Percentiles rank a stretch among this genome's conserved stretches.
These are phyloP conservation scores for Forsythia suspensa DNA, from an alignment of 257 asterid species.

Conservation along the genomic window DNA sequence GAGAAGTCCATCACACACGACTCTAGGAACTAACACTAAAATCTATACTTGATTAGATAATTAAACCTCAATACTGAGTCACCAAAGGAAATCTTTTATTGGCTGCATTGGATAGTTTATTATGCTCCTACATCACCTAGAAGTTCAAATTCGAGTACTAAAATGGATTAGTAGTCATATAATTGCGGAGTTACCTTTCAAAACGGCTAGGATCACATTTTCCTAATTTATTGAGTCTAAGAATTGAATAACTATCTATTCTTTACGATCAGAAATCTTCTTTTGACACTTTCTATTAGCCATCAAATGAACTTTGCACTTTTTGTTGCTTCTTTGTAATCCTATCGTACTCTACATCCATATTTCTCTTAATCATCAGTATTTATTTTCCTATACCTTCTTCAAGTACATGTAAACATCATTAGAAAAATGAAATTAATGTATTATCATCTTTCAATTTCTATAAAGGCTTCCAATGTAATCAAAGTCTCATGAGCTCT, in stretches of 20 bases:
- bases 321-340: too few species aligned
- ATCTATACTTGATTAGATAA: background rate
- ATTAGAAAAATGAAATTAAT: background rate
- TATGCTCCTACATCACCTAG: background rate
- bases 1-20: background rate
- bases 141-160: too few species aligned
- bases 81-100: background rate
- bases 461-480: background rate
- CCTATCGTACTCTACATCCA: background rate
- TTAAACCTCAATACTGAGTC: background rate
- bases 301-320: too few species aligned
- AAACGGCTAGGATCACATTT: background rate
- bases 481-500: background rate
- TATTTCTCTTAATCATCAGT: background rate
- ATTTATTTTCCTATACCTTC: background rate
- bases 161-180: too few species aligned
- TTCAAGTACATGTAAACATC: background rate
- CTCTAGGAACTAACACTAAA: background rate
- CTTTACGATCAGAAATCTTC: background rate
- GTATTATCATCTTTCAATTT: background rate
- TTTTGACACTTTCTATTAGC: background rate
- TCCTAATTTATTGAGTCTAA: background rate
- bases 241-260: too few species aligned
- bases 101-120: background rate
- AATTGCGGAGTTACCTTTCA: background rate